Conservation (phyloP, 2,329 filamentous ascomycete species). For the Cytospora chrysosperma region DNA sequence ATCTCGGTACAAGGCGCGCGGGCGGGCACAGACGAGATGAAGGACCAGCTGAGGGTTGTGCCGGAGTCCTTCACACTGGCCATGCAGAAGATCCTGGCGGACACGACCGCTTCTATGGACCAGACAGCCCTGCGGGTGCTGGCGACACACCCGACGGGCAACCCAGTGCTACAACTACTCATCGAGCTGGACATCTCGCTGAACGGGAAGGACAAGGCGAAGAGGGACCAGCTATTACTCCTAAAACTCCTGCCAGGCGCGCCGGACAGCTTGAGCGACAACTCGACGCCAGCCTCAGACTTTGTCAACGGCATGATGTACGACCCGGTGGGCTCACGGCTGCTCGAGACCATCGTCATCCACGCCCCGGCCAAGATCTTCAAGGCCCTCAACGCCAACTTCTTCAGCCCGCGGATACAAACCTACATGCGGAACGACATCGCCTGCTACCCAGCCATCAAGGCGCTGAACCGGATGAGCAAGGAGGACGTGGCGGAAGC, state of each 20-base stretch:
- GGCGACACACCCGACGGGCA: slow-evolving; percentile 85
- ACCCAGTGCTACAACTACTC: slow-evolving; percentile 88
- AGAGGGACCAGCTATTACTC: slow-evolving; percentile 57
- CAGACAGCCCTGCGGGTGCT: slow-evolving; percentile 78
- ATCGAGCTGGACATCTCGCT: slow-evolving; percentile 81
- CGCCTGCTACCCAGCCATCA: slow-evolving; percentile 82
- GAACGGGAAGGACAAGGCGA: slow-evolving; percentile 65
- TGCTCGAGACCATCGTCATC: slow-evolving; percentile 83
- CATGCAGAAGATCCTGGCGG: slow-evolving; percentile 76
- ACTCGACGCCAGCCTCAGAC: slow-evolving; percentile 66
- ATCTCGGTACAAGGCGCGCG: slow-evolving; percentile 61
- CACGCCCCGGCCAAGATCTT: slow-evolving; percentile 84
- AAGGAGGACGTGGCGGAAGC: slow-evolving; percentile 81
- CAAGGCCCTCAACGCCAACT: slow-evolving; percentile 78
- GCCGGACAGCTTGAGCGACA: slow-evolving; percentile 66
- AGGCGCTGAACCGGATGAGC: slow-evolving; percentile 77
- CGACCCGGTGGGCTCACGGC: slow-evolving; percentile 83
- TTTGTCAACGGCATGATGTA: slow-evolving; percentile 89
- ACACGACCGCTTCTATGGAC: slow-evolving; percentile 73
- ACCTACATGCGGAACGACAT: slow-evolving; percentile 86
- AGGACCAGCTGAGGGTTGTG: slow-evolving; percentile 55
- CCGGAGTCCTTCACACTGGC: slow-evolving; percentile 77
- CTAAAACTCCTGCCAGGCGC: slow-evolving; percentile 78
- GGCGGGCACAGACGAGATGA: slow-evolving; percentile 48
- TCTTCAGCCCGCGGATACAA: slow-evolving; percentile 77